Base-by-base conservation (phyloP, 1,284 basidiomycete species). In the Clitocybe nebularis region DNA sequence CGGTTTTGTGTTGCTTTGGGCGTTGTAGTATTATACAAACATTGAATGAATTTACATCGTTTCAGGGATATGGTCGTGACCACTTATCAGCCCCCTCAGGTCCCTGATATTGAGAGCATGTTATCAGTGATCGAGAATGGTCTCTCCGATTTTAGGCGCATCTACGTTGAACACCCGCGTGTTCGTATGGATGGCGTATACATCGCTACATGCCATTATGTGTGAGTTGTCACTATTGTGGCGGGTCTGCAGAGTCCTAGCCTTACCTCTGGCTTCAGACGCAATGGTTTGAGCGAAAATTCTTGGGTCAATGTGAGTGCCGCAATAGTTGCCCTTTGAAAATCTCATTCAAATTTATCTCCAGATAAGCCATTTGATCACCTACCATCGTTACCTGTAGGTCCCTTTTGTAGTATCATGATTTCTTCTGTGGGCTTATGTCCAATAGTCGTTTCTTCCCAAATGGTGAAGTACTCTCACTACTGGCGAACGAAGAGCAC, bases 141-240 rank as follows among this genome's bases (percentile, higher is more conserved):
- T 57, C 58, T 63, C 36, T 73, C 66, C 36, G 80, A 90, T 59
- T 90, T 81, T 64, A 75, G 92, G 26, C 79, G 82, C 17, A 63
- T 87, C 4, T 88, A 79, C 57, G 76, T 94, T 32, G 85, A 92
- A 58, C 84, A 89, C 49, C 90, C 91, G 10, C 76, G 92, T 24
- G 60, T 94, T 26, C 79, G 92, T 30, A 63, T 87, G 51, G 92
- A 94, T 50, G 92, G 92, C 3, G 81, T 91, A 11, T 94, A 93
- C 60, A 93, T 95, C 45, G 81, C 89, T 19, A 83, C 91, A 10
- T 93, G 90, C 57, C 90, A 93, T 58, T 93, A 89, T 53, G 69
- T 84, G 85, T 88, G 59, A 53, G 77, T 55, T 16, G 20, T 14
- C 11, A 23, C 5, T 17, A 11, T 40, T n/a, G 19, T 16, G 17